Evolutionary conservation across 371 early-diverging fungal genomes (phyloP), one percentile per base, ranked within the genome.

Genomic region (Mortierella sp.): DNA sequence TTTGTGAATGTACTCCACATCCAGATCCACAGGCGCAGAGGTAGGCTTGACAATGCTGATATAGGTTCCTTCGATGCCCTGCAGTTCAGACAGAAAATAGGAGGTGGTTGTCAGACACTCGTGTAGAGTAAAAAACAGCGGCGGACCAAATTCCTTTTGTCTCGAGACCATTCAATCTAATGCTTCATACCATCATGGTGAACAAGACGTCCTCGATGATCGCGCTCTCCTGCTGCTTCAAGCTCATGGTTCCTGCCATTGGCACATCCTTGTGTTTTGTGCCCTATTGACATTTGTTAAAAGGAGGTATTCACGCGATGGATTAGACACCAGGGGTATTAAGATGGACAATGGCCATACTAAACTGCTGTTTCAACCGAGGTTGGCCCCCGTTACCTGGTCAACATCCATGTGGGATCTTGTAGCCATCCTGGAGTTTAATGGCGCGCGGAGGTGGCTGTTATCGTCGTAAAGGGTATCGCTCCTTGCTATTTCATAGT

Each of bases 21-120:
- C 71, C 75, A 88, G 80, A 80, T 86, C 77, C 55, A 74, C 71
- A 31, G 64, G 24, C 1, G 53, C 19, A 0, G 48, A 13, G 10
- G 65, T 26, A 14, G 58, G 70, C 0, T 26, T 74, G n/a, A 80
- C 44, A 55, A 88, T 77, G 58, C 82, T 74, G 47, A 96, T 89
- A 73, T 94, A 95, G 41, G 87, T 89, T n/a, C 97, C 97, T 70
- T 94, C 93, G 55, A 97, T 91, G 1, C 97, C 96, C 95, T 96
- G 70, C 39, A 26, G 13, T 24, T 9, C 43, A 64, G 19, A 24
- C 7, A 16, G 16, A 44, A 39, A 41, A 52, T 31, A 26, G 47
- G 29, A 16, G 22, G 40, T 77, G 37, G 64, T 14, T n/a, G 37
- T 10, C 44, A 19, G 34, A 26, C 52, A 71, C 58, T 14, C 22